Base-by-base conservation (phyloP, 2,329 filamentous ascomycete species). In the Microsporum canis region DNA sequence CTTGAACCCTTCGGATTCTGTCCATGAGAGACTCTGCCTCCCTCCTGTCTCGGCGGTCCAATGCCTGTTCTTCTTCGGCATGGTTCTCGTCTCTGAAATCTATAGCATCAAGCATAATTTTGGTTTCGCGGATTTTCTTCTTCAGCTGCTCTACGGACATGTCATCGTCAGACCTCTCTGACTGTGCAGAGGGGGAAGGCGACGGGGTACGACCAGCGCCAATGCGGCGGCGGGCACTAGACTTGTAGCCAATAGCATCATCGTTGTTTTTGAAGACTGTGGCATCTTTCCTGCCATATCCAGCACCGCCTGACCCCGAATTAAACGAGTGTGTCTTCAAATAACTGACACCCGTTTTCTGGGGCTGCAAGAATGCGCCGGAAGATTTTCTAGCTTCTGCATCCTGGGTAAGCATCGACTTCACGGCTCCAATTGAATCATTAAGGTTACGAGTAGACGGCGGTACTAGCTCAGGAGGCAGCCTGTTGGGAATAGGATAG, bases 201-300 rank as follows among this genome's bases (percentile, higher is more conserved):
- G 91, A 91, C 56, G 91, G 89, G 6, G 91, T 94, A 47, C 83
- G 79, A 36, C 78, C 86, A 57, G 80, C 80, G 45, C 88, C 89
- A 61, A 95, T 77, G 66, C 94, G 85, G 65, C 91, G 89, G 65
- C 94, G 89, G 60, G 94, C 94, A 72, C 91, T 96, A 10, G 94
- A 97, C 67, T 87, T 88, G 71, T 99, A 99, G 3, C 90, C 91
- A 68, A 95, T 84, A 63, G 91, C 88, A 67, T 96, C 90, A 68
- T 96, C 91, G 66, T 97, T 94, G 71, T 97, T 96, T 71, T 95
- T 92, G 76, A 92, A 99, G 2, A 97, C 88, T 0, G 94, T 99
- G 2, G 88, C 94, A 76, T 99, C 94, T 73, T 97, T 97, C 57
- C 91, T 88, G 41, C 82, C 83, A 51, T 77, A 77, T 51, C 79